phyloP scores from a whole-genome alignment of 106 monocot species.

The Alisma plantagoaquatica region DNA sequence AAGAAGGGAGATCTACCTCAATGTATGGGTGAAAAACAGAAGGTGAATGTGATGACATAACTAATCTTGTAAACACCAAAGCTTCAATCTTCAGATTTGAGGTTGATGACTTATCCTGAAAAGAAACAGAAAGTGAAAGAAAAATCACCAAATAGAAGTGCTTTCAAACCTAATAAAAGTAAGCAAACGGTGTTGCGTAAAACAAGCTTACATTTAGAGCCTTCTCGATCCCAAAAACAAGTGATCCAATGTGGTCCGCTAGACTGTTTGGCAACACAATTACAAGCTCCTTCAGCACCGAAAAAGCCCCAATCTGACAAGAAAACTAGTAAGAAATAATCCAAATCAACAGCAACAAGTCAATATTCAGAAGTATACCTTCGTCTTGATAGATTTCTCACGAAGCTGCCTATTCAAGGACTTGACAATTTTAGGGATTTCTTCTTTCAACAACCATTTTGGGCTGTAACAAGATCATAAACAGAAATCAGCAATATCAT shows the following conservation, averaged over 20 bases:
- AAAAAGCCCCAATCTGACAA: conserved; percentile 95
- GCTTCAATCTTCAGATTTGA: conserved; percentile 99
- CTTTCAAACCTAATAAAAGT: no score
- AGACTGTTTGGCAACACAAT: conserved; percentile 93
- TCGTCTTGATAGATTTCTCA: conserved; percentile 97
- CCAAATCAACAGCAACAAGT: background rate
- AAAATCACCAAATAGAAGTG: no score
- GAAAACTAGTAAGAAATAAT: conserved; percentile 3
- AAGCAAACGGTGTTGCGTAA: no score
- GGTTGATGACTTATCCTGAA: conserved; percentile 91
- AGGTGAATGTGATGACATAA: conserved; percentile 91
- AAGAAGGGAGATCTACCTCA: conserved; percentile 61
- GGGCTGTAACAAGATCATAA: conserved; percentile 58
- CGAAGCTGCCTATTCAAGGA: conserved; percentile 82
- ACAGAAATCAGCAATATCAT: no score
- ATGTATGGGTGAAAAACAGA: conserved; percentile 90
- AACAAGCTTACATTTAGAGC: conserved; percentile 78
- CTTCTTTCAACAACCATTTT: conserved; percentile 79
- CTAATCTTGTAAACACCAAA: conserved; percentile 83
- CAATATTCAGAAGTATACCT: conserved; percentile 31
- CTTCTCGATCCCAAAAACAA: conserved; percentile 86
- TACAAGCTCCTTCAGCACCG: conserved; percentile 92
- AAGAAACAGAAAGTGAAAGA: no score
- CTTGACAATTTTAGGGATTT: conserved; percentile 93
- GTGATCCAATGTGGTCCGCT: conserved; percentile 83